A percentile compares a stretch with the other conserved stretches of the same genome.
Evolutionary conservation across 2,329 filamentous ascomycete genomes (phyloP).

Genomic region (Phialocephala subalpina): DNA sequence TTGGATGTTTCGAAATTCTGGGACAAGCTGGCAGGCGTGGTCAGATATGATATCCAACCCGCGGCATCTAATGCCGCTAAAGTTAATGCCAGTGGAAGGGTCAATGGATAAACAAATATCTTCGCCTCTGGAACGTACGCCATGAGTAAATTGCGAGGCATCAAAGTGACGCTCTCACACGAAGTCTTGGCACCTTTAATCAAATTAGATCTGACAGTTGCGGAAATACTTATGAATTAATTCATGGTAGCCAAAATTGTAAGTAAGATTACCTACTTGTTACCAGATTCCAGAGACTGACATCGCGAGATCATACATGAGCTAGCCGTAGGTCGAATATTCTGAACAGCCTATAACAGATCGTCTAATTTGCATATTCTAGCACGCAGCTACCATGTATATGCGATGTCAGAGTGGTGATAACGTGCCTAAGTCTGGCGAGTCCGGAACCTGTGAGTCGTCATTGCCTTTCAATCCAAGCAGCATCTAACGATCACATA

Average conservation of each 20-base stretch:
- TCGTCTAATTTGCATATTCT: background rate
- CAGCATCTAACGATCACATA: background rate
- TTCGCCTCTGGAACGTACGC: background rate
- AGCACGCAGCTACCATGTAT: background rate
- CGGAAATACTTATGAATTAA: background rate
- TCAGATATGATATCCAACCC: background rate
- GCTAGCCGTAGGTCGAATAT: background rate
- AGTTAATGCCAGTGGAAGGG: background rate
- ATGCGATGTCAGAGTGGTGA: background rate
- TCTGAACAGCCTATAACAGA: too few relatives aligned
- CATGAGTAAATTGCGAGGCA: background rate
- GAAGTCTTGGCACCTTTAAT: background rate
- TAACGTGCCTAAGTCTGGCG: too few relatives aligned
- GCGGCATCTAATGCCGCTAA: background rate
- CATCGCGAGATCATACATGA: background rate
- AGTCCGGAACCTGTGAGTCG: background rate
- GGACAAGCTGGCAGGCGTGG: background rate
- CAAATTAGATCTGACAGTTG: background rate
- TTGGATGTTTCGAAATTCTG: background rate
- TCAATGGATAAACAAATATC: background rate
- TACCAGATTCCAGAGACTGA: background rate
- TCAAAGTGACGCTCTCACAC: background rate
- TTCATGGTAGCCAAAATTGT: constrained; percentile 1
- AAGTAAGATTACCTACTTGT: background rate
- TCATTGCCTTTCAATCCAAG: background rate